Evolutionary conservation across 1,284 basidiomycete species (phyloP), one percentile per base, ranked within the genome.

Genomic region (Microbotryum scabiosae): DNA sequence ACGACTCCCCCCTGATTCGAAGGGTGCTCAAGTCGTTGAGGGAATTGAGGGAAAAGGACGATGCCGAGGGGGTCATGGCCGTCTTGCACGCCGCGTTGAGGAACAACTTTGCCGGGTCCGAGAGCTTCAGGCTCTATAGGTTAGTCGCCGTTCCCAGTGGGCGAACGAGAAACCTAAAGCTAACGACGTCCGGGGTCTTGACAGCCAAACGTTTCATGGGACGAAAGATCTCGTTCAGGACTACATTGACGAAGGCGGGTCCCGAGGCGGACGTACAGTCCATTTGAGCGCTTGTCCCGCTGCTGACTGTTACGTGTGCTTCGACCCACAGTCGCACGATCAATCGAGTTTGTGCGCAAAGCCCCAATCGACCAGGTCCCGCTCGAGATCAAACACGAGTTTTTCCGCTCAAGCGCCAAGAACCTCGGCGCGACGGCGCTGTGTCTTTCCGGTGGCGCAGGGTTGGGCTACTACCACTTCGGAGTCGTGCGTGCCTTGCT

Each of bases 51-150:
- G 79, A 85, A 73, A 83, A 80, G 74, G 83, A 85, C 45, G 91
- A 97, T 73, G 85, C 83, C 3, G 82, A 88, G 64, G 90, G 88
- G 0, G 81, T 96, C 53, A 82, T 94, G 59, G 90, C 89, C 16
- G 89, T 97, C 0, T 78, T 99, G 43, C 90, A 96, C 70, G 88
- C 92, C 1, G 97, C 91, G 71, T 81, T 97, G 50, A 82, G 92
- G 59, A 84, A 85, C 56, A 97, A 97, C 75, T 99, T 97, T 79
- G 96, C 90, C 10, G 96, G 91, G 0, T 85, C 90, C 0, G 94
- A 97, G 76, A 91, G 88, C 54, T 78, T 87, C 61, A 85, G 90
- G 70, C 78, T 97, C 57, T 97, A 97, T 73, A 90, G 81, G 90
- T 85, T 72, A 73, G 78, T 72, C 64, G 25, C 71, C 70, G 55